Conservation (phyloP, 179 eudicot genomes). For the Silene coronaria region DNA sequence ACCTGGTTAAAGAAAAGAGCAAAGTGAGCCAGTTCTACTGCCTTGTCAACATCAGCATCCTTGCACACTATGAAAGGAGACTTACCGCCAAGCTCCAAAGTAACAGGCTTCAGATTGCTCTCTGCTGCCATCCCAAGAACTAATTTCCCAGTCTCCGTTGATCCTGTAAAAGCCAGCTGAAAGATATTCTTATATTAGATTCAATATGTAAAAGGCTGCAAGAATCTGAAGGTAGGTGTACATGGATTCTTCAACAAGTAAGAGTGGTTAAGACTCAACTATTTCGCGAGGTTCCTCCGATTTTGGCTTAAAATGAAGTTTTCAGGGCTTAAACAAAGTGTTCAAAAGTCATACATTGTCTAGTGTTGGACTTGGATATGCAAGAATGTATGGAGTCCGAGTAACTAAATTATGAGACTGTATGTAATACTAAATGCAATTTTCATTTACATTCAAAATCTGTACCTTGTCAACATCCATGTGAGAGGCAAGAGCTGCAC, state of each 20-base stretch:
- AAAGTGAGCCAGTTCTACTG: conserved; percentile 42
- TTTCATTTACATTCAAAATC: not conserved
- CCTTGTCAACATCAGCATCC: conserved; percentile 51
- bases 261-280: not conserved
- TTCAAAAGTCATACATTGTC: not conserved
- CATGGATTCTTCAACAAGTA: not conserved
- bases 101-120: conserved; percentile 54
- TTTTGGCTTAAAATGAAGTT: not conserved
- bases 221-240: too few relatives aligned
- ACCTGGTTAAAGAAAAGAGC: conserved; percentile 47
- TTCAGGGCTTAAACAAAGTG: not conserved
- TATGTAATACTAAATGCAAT: not conserved
- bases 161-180: conserved; percentile 60
- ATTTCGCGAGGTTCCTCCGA: not conserved
- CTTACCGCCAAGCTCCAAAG: conserved; percentile 59
- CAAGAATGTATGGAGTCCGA: not conserved
- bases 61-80: conserved; percentile 53
- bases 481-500: conserved; percentile 73
- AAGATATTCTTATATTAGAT: not conserved
- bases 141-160: conserved; percentile 43
- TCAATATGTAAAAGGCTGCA: not conserved
- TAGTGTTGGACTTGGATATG: not conserved
- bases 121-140: conserved; percentile 48
- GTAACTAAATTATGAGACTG: not conserved
- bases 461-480: conserved; percentile 72